These are phyloP conservation scores for Xylaria acuta DNA, from an alignment of 495 filamentous ascomycete species.

Conservation along the genomic window DNA sequence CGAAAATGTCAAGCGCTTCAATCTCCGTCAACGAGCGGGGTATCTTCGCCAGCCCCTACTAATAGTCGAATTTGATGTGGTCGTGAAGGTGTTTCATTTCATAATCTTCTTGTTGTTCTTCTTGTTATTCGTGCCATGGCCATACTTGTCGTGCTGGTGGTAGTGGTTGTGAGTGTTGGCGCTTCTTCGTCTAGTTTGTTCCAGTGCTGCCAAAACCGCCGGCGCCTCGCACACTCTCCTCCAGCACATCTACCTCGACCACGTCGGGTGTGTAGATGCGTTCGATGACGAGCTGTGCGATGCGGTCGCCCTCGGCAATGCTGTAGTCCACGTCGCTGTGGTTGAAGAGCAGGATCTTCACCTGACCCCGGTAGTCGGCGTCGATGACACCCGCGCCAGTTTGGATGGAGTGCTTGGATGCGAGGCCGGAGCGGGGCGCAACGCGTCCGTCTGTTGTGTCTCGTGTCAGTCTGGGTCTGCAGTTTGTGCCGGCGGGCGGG, in stretches of 20 bases:
- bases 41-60: neutral
- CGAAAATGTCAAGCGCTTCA: neutral
- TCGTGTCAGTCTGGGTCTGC: slow-evolving; percentile 38
- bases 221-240: slow-evolving; percentile 87
- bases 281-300: slow-evolving; percentile 94
- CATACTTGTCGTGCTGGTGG: neutral
- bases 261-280: slow-evolving; percentile 93
- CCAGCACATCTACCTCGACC: slow-evolving; percentile 81
- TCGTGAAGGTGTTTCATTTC: neutral
- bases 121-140: neutral
- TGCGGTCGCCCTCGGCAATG: slow-evolving; percentile 82
- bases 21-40: neutral
- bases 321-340: slow-evolving; percentile 81
- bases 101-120: neutral
- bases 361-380: slow-evolving; percentile 92
- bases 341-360: slow-evolving; percentile 95
- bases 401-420: slow-evolving; percentile 92
- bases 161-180: neutral
- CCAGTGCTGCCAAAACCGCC: slow-evolving; percentile 97
- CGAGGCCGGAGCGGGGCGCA: slow-evolving; percentile 90
- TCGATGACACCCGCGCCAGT: slow-evolving; percentile 96
- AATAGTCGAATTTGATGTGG: neutral
- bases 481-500: neutral
- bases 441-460: slow-evolving; percentile 70
- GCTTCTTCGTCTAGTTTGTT: slow-evolving; percentile 43